Evolutionary conservation across 305 asterid species (phyloP).

Genomic region (Fraxinus albicans): DNA sequence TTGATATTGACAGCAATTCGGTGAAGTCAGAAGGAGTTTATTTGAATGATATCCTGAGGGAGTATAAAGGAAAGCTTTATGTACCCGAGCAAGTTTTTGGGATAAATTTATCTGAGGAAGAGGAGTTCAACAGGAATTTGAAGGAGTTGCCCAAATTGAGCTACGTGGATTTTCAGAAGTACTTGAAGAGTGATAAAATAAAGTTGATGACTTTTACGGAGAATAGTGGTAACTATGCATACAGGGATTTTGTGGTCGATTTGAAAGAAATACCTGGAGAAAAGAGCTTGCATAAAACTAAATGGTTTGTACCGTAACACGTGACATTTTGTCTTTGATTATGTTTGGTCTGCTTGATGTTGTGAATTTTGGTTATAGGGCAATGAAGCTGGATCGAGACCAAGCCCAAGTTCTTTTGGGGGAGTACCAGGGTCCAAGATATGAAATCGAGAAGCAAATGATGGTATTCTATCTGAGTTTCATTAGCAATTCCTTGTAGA

Average conservation of each 20-base stretch:
- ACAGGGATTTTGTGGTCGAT: conserved; percentile 74
- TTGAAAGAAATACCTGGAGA: conserved; percentile 87
- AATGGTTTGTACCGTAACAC: conserved; percentile 59
- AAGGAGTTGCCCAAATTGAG: conserved; percentile 74
- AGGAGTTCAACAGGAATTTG: conserved; percentile 67
- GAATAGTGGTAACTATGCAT: conserved; percentile 33
- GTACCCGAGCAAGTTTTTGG: conserved; percentile 91
- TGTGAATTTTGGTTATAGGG: conserved; percentile 46
- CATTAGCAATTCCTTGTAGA: conserved; percentile 1
- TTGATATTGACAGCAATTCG: conserved; percentile 25
- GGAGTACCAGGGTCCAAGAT: conserved; percentile 71
- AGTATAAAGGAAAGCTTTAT: conserved; percentile 85
- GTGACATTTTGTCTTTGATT: conserved; percentile 18
- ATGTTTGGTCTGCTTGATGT: conserved; percentile 21
- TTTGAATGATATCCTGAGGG: conserved; percentile 90
- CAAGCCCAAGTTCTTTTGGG: conserved; percentile 58
- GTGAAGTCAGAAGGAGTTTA: conserved; percentile 58
- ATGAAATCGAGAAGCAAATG: conserved; percentile 80
- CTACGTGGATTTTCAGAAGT: conserved; percentile 70
- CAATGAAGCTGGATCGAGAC: conserved; percentile 63
- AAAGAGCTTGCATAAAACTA: conserved; percentile 75
- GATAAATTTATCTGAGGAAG: conserved; percentile 75
- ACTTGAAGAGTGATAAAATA: conserved; percentile 59
- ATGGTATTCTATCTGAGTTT: conserved; percentile 37
- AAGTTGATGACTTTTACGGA: conserved; percentile 77